These are phyloP conservation scores for Ceratobasidium sp. DNA, from an alignment of 1,284 basidiomycete genomes.

Conservation along the genomic window DNA sequence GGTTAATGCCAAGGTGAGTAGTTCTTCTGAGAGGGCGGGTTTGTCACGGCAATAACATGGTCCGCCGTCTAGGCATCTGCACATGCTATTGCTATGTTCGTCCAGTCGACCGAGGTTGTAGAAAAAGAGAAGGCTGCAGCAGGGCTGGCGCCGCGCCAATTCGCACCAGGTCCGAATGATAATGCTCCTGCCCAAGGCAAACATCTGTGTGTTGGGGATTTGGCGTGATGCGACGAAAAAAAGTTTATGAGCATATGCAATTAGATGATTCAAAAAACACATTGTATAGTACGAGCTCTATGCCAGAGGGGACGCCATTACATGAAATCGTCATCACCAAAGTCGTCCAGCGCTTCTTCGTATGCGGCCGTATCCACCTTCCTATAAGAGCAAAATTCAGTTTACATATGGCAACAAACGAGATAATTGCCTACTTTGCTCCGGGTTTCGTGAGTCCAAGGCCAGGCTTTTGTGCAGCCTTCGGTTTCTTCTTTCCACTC, in stretches of 20 bases:
- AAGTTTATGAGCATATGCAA: neutral
- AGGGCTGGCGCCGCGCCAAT: neutral
- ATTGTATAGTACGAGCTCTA: neutral
- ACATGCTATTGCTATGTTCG: conserved; percentile 35
- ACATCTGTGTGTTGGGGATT: conserved; percentile 11
- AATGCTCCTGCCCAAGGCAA: conserved; percentile 9
- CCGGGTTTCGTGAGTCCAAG: conserved; percentile 73
- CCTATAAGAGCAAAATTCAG: conserved; percentile 33
- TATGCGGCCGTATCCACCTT: conserved; percentile 82
- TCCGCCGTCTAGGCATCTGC: conserved; percentile 12
- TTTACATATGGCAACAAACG: neutral
- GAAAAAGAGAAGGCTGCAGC: conserved; percentile 26
- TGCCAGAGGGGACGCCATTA: conserved; percentile 48
- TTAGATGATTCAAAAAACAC: conserved; percentile 2
- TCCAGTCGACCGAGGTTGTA: conserved; percentile 29
- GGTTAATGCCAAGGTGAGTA: conserved; percentile 30
- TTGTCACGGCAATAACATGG: neutral
- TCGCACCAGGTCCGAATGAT: conserved; percentile 16
- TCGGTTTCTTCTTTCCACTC: conserved; percentile 88
- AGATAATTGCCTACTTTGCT: conserved; percentile 62
- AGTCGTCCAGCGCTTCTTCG: conserved; percentile 86
- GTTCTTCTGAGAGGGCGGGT: neutral
- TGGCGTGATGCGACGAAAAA: neutral
- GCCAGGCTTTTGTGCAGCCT: conserved; percentile 70
- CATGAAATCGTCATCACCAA: conserved; percentile 81